These are phyloP conservation scores for Spergularia bocconei DNA, from an alignment of 148 eudicot genomes.

Conservation along the genomic window DNA sequence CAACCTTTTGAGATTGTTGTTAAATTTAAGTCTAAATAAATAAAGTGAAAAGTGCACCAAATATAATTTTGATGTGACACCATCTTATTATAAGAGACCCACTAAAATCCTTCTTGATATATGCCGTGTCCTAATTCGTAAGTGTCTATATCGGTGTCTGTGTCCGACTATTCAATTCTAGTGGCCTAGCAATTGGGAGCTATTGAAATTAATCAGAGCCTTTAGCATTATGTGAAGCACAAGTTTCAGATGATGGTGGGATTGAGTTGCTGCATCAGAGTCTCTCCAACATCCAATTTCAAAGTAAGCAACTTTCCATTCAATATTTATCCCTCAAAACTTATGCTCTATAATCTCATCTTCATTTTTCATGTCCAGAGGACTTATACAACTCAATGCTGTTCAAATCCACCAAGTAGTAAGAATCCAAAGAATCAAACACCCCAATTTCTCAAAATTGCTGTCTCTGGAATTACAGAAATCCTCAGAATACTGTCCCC, in stretches of 20 bases:
- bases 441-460: conserved; percentile 38
- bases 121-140: too few species aligned
- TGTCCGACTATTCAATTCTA: too few species aligned
- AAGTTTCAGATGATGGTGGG: conserved; percentile 5
- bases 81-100: too few species aligned
- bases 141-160: too few species aligned
- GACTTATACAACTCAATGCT: conserved; percentile 24
- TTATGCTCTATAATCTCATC: background rate
- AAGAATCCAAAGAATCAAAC: conserved; percentile 28
- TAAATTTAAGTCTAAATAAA: too few species aligned
- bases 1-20: too few species aligned
- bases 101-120: too few species aligned
- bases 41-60: too few species aligned
- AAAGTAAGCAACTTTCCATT: background rate
- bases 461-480: conserved; percentile 46
- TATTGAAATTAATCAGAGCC: too few species aligned
- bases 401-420: conserved; percentile 26
- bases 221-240: background rate
- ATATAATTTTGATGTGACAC: too few species aligned
- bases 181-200: too few species aligned
- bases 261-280: background rate
- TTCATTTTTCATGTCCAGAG: conserved; percentile 24
- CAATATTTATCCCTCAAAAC: too few species aligned
- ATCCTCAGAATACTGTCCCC: conserved; percentile 54
- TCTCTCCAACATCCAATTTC: background rate